These are phyloP conservation scores for Imleria badia DNA, from an alignment of 768 basidiomycete species.

Conservation along the genomic window DNA sequence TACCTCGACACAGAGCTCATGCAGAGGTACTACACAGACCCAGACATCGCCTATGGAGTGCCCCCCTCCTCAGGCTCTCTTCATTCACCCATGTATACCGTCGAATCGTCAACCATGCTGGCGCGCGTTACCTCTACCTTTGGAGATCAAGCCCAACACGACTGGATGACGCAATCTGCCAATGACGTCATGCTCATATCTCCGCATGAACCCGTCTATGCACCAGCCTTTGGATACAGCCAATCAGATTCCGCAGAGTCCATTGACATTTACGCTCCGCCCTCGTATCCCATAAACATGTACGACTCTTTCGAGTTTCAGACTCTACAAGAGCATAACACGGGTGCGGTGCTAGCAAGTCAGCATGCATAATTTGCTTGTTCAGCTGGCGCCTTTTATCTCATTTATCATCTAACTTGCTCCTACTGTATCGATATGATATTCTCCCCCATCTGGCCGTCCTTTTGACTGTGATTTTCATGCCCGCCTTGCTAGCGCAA, in stretches of 20 bases:
- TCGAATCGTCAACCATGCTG: conserved; percentile 11
- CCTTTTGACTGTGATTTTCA: conserved; percentile 1
- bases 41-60: conserved; percentile 15
- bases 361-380: conserved; percentile 19
- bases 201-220: conserved; percentile 15
- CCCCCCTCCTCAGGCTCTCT: conserved; percentile 6
- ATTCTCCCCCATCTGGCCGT: not conserved
- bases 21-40: conserved; percentile 19
- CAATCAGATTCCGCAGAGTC: conserved; percentile 21
- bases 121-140: conserved; percentile 13
- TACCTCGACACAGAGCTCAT: conserved; percentile 27
- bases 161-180: conserved; percentile 15
- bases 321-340: conserved; percentile 29
- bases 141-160: conserved; percentile 8
- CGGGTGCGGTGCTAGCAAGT: conserved; percentile 12
- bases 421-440: conserved; percentile 29
- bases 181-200: conserved; percentile 17
- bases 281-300: conserved; percentile 16
- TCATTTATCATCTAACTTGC: conserved; percentile 28
- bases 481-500: conserved; percentile 8
- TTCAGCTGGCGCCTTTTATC: not conserved
- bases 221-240: conserved; percentile 18
- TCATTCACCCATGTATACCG: conserved; percentile 20
- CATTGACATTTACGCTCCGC: conserved; percentile 16
- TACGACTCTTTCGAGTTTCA: conserved; percentile 37